Percentiles rank a stretch among this genome's conserved stretches.
Evolutionary conservation across 2,329 filamentous ascomycete genomes (phyloP).

Genomic region (Verruconis gallopava): DNA sequence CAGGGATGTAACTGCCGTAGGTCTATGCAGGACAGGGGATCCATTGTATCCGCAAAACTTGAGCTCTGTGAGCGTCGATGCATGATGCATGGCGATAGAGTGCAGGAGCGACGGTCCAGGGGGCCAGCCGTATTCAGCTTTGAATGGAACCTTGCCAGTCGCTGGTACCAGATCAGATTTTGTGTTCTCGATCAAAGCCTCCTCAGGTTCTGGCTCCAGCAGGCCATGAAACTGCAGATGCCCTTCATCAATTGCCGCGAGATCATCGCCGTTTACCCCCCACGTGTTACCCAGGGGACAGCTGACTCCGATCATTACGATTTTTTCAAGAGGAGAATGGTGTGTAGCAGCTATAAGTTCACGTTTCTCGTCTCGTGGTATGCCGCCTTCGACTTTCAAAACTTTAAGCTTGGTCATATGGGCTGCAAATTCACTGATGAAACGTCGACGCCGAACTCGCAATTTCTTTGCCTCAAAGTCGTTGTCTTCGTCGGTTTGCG

Average conservation of each 20-base stretch:
- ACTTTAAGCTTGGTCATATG: conserved; percentile 28
- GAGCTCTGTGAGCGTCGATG: conserved; percentile 28
- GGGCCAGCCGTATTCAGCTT: conserved; percentile 29
- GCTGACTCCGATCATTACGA: conserved; percentile 33
- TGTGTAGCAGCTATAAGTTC: conserved; percentile 31
- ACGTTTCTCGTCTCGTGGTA: conserved; percentile 34
- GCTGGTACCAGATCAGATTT: conserved; percentile 10
- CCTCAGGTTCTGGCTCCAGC: conserved; percentile 21
- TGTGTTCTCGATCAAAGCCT: conserved; percentile 13
- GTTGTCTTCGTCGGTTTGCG: conserved; percentile 18
- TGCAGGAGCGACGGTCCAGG: conserved; percentile 26
- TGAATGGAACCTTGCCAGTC: conserved; percentile 18
- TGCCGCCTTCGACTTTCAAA: conserved; percentile 35
- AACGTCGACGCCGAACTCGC: conserved; percentile 19
- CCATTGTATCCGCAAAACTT: conserved; percentile 37
- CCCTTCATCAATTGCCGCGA: conserved; percentile 19
- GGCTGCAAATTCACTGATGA: conserved; percentile 31
- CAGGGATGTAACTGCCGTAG: conserved; percentile 25
- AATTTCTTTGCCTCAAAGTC: not conserved
- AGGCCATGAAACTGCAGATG: conserved; percentile 14
- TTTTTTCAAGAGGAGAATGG: conserved; percentile 28
- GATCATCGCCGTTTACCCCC: conserved; percentile 24
- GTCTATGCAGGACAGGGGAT: conserved; percentile 26
- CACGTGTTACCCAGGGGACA: conserved; percentile 33
- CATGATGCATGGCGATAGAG: conserved; percentile 29